phyloP scores from a whole-genome alignment of 2,329 filamentous ascomycete species.

The Madurella mycetomatis region DNA sequence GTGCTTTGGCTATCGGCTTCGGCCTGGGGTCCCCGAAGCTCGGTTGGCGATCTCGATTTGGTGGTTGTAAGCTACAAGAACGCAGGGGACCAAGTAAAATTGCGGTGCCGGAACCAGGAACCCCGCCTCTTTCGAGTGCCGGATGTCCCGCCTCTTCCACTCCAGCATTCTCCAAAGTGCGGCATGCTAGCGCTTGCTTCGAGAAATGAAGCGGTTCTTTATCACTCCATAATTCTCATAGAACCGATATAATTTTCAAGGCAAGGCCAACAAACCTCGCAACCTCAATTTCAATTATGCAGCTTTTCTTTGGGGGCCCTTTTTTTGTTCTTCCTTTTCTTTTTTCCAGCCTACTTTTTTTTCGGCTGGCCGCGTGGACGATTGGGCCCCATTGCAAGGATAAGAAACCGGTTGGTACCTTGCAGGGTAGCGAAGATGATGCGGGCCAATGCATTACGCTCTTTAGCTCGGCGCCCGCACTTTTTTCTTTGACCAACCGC shows the following conservation, averaged over 20 bases:
- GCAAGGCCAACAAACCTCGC: not conserved
- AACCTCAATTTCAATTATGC: not conserved
- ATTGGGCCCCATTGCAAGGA: constrained; percentile 8
- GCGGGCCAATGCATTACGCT: constrained; percentile 14
- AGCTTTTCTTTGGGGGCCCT: not conserved
- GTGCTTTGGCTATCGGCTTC: too few species aligned
- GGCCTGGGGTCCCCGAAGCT: too few species aligned
- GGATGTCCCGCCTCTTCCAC: not conserved
- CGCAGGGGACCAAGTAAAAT: constrained; percentile 4
- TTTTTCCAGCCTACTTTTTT: constrained; percentile 1
- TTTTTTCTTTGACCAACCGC: constrained; percentile 7
- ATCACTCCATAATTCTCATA: too few species aligned
- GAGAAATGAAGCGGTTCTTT: not conserved
- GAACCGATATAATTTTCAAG: too few species aligned
- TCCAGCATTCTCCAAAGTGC: too few species aligned
- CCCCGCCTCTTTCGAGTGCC: not conserved
- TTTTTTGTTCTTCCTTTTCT: not conserved
- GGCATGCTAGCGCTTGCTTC: not conserved
- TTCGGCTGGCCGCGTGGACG: not conserved
- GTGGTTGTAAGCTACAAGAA: not conserved
- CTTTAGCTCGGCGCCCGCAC: constrained; percentile 10
- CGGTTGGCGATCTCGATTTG: constrained; percentile 10
- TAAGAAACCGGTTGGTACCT: constrained; percentile 5
- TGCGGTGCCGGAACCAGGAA: not conserved
- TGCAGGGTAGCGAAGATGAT: constrained; percentile 11